phyloP scores from a whole-genome alignment of 2,329 filamentous ascomycete species.

The Conoideocrella luteorostrata region DNA sequence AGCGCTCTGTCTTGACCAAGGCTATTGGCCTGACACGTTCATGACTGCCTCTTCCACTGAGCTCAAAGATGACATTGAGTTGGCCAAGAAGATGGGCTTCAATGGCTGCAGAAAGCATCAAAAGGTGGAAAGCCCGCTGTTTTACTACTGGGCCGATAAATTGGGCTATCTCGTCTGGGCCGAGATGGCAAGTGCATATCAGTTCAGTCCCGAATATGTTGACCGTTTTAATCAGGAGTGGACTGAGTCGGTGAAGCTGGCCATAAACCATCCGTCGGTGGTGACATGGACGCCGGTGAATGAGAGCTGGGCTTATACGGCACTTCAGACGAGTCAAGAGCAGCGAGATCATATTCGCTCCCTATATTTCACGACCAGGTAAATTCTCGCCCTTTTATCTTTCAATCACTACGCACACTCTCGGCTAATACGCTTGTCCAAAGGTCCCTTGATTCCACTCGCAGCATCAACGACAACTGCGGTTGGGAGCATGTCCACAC shows the following conservation, averaged over 20 bases:
- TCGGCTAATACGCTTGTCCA: too few species aligned
- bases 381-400: constrained; percentile 13
- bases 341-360: constrained; percentile 59
- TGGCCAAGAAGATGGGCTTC: constrained; percentile 55
- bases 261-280: constrained; percentile 59
- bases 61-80: constrained; percentile 45
- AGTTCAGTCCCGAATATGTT: constrained; percentile 52
- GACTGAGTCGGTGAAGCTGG: constrained; percentile 54
- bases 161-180: constrained; percentile 59
- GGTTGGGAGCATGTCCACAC: constrained; percentile 63
- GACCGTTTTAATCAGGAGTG: constrained; percentile 59
- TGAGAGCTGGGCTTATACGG: constrained; percentile 56
- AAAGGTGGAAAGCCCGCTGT: constrained; percentile 55
- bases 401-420: too few species aligned
- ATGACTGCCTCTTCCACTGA: constrained; percentile 49
- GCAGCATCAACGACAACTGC: constrained; percentile 65
- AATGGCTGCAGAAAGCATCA: constrained; percentile 61
- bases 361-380: constrained; percentile 60
- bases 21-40: constrained; percentile 56
- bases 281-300: constrained; percentile 64
- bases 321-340: constrained; percentile 46
- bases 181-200: constrained; percentile 59
- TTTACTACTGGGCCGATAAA: constrained; percentile 55
- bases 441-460: constrained; percentile 50
- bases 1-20: constrained; percentile 53